Base-by-base conservation (phyloP, 768 basidiomycete species). In the Coprinopsis marcescibilis region DNA sequence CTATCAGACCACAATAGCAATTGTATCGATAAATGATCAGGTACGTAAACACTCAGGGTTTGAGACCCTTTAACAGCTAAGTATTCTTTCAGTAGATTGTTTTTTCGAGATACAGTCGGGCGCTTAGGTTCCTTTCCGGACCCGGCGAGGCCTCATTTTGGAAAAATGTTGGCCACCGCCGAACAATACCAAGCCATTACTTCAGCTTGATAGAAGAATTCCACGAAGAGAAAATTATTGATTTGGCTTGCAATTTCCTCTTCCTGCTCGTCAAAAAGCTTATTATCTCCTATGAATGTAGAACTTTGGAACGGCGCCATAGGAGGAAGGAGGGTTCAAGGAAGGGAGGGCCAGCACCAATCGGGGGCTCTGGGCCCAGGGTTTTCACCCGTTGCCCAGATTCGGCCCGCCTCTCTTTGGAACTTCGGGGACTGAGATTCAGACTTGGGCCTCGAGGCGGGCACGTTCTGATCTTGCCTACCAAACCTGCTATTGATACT, bases 401-500 rank as follows among this genome's bases (percentile, higher is more conserved):
- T 43, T 23, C 42, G 15, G 34, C 11, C 32, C 27, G n/a, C n/a
- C 34, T 38, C 13, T 17, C 25, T 33, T 33, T 32, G 33, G 38
- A 24, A 37, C 34, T n/a, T 27, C 39, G 15, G 30, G 46, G 23
- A 20, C 14, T 27, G 47, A 37, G 50, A 34, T 30, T n/a, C 33
- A 48, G 39, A 35, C 42, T 38, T 45, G 24, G 46, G 65, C 69
- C 71, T 69, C 62, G 68, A 68, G 72, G 71, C 57, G 51, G 53
- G 8, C 73, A 74, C 73, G 73, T 70, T 74, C 62, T 68, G 69
- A 71, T 72, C 66, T 67, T 65, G 62, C 65, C 65, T 66, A 56
- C 47, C n/a, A n/a, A n/a, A n/a, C n/a, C n/a, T n/a, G n/a, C n/a
- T n/a, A n/a, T n/a, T n/a, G n/a, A n/a, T n/a, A n/a, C n/a, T n/a